A percentile compares a stretch with the other conserved stretches of the same genome.
Evolutionary conservation across 192 early-diverging fungal genomes (phyloP).

Genomic region (Haplosporangium gracile): DNA sequence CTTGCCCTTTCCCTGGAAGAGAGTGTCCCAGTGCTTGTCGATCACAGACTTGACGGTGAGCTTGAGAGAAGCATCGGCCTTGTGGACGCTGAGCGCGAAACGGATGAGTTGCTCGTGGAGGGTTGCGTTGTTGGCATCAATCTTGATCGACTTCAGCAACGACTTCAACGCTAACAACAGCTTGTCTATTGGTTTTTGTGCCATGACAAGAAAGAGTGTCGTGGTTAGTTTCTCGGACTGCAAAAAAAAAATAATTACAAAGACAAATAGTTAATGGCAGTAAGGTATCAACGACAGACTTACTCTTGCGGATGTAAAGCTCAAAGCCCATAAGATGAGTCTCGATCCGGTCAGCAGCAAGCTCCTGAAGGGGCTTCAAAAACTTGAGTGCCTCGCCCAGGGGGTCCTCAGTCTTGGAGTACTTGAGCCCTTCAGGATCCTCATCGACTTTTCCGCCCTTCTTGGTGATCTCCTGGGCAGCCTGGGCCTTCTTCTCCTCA

Average conservation of each 20-base stretch:
- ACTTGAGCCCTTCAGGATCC: conserved; percentile 82
- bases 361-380: conserved; percentile 75
- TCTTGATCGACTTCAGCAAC: conserved; percentile 63
- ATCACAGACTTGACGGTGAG: conserved; percentile 41
- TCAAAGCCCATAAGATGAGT: conserved; percentile 73
- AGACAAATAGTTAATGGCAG: background rate
- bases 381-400: conserved; percentile 84
- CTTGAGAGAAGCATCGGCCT: conserved; percentile 25
- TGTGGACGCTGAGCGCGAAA: conserved; percentile 60
- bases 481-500: conserved; percentile 62
- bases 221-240: background rate
- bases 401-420: conserved; percentile 72
- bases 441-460: conserved; percentile 70
- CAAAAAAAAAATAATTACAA: background rate
- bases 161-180: conserved; percentile 74
- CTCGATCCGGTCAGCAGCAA: conserved; percentile 69
- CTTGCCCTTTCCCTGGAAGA: conserved; percentile 17
- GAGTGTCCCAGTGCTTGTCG: conserved; percentile 42
- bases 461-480: conserved; percentile 60
- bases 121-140: conserved; percentile 58
- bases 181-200: conserved; percentile 60
- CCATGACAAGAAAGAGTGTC: background rate
- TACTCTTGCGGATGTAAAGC: conserved; percentile 77
- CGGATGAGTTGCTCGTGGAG: conserved; percentile 63
- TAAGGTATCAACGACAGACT: background rate